Base-by-base conservation (phyloP, 441 rosid species). In the Raphanus hybrid region DNA sequence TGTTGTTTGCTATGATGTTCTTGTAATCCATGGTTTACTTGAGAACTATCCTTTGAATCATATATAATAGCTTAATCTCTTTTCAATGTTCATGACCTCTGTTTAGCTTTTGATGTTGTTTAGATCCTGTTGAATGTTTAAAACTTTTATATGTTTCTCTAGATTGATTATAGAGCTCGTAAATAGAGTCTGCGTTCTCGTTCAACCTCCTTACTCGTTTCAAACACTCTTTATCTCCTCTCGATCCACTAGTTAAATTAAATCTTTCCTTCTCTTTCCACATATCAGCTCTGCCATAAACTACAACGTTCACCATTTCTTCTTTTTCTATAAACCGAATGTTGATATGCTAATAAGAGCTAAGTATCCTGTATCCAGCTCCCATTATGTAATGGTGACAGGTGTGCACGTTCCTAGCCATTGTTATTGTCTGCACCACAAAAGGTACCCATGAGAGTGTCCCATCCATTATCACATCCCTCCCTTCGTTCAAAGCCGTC, bases 381-480 rank as follows among this genome's bases (percentile, higher is more conserved):
- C 96, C 94, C 96, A 92, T 92, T 34, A 92, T 87, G 78, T 92
- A 89, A 7, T 91, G 88, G 64, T 79, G 87, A 43, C 95, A 23
- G 26, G 26, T 92, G 74, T 91, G 98, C 68, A 93, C 93, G 52
- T 87, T 90, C 83, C 97, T 86, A 10, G 97, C 90, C 95, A 91
- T 93, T 39, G 97, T 91, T 84, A 91, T 82, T 14, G 95, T 93
- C 79, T 93, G 95, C 77, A 93, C 90, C 60, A 91, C 97, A 81
- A 91, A 91, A 18, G 98, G 98, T 69, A 86, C 75, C 95, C 98
- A 91, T 10, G 98, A 93, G 39, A 93, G 90, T 3, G 97, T 93
- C 16, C 97, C 50, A 65, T 93, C 97, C 97, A 93, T 91, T 59
- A 91, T 90, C 60, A 89, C 98, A 64, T 91, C 97, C 62, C 92